Base-by-base conservation (phyloP, 352 stramenopile species). In the Discostella stelligera region DNA sequence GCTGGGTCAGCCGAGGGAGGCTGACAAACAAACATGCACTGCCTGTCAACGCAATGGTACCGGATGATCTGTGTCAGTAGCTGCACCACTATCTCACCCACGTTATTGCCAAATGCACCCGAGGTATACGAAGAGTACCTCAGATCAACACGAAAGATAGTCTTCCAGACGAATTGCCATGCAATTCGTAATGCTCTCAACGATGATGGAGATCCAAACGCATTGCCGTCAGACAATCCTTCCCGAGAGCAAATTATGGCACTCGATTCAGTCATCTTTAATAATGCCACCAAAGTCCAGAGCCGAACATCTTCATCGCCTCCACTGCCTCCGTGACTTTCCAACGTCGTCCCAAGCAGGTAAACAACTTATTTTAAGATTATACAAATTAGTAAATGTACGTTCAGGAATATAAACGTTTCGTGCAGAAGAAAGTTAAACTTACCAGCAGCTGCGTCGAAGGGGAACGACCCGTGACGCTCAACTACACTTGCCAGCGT, bases 131-230 rank as follows among this genome's bases (percentile, higher is more conserved):
- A 69, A 27, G 63, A 61, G 65, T 91, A 93, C 32, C 80, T 55
- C 20, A 92, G 39, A 66, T 92, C 83, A 46, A 56, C 67, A 49
- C 79, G 66, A 59, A 92, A 84, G 5, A 92, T 50, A 16, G 63
- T 77, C 55, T 73, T 80, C 86, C 86, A 93, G 18, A 92, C 78
- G 44, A 66, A 68, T 49, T 74, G 66, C 88, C 88, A 93, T 11
- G 69, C 66, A 7, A 69, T 8, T 14, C 56, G 25, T 77, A 83
- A 65, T 9, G 53, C 21, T 44, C 46, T 32, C 55, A 74, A 18
- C 54, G 56, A 66, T 55, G 50, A 66, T 16, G n/a, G 32, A 1
- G 64, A 74, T 66, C 44, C 62, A 64, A 81, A 76, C 2, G 65
- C 67, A 48, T 69, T 21, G n/a, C 21, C 25, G 25, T 71, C 60